A percentile compares a stretch with the other conserved stretches of the same genome.
phyloP scores from a whole-genome alignment of 805 yeast species.

The Sungouiella blattae region DNA sequence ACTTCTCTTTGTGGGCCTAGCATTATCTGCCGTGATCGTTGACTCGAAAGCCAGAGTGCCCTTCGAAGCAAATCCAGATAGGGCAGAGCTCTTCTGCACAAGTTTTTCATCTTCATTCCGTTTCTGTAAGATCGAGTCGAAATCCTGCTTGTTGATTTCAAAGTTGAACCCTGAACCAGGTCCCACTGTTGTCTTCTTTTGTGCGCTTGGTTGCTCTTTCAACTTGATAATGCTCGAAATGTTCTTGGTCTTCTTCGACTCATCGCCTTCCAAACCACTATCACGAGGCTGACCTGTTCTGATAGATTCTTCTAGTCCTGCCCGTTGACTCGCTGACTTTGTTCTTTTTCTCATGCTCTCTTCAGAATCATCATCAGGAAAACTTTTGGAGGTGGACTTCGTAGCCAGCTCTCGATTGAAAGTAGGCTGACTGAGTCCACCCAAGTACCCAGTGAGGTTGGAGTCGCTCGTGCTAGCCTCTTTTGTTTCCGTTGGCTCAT shows the following conservation, averaged over 20 bases:
- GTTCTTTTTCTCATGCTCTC: background rate
- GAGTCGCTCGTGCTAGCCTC: constrained; percentile 9
- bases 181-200: constrained; percentile 7
- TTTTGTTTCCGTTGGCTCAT: constrained; percentile 23
- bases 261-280: constrained; percentile 26
- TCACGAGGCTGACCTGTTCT: constrained; percentile 10
- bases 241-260: constrained; percentile 21
- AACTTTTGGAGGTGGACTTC: background rate
- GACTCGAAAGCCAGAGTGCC: too few relatives aligned
- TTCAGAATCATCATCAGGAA: constrained; percentile 8
- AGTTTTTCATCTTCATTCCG: constrained; percentile 8
- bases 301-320: constrained; percentile 10
- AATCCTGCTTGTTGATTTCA: constrained; percentile 26
- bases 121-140: constrained; percentile 21
- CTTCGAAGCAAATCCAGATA: too few relatives aligned
- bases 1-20: too few relatives aligned
- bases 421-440: constrained; percentile 29
- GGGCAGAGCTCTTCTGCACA: constrained; percentile 1
- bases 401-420: constrained; percentile 16
- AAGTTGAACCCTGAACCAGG: constrained; percentile 41
- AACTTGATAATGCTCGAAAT: constrained; percentile 29
- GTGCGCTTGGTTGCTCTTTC: constrained; percentile 17
- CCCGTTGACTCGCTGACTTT: constrained; percentile 6
- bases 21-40: background rate
- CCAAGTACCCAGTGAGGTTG: constrained; percentile 33